Conservation (phyloP, 2,329 filamentous ascomycete genomes). For the Pseudocercospora ulei region DNA sequence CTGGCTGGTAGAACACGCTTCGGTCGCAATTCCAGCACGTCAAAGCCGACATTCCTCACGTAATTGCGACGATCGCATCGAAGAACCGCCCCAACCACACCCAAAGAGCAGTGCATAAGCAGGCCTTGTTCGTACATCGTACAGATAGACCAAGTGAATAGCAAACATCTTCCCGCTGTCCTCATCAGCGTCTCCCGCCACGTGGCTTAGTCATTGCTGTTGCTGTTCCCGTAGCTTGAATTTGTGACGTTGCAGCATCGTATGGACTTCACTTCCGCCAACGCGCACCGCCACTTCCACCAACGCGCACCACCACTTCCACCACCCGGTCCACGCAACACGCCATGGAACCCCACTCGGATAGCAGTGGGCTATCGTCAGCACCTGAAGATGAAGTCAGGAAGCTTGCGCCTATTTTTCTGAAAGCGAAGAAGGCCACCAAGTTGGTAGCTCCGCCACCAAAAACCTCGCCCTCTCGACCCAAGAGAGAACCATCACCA, state of each 20-base stretch:
- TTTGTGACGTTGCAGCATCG: slow-evolving; percentile 17
- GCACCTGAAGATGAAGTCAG: slow-evolving; percentile 50
- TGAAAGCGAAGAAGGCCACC: slow-evolving; percentile 37
- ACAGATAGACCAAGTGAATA: slow-evolving; percentile 20
- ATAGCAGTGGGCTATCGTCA: slow-evolving; percentile 48
- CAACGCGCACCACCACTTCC: slow-evolving; percentile 24
- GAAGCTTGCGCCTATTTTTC: slow-evolving; percentile 34
- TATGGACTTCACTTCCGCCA: slow-evolving; percentile 13
- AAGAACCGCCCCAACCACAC: not conserved
- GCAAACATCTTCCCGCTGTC: slow-evolving; percentile 11
- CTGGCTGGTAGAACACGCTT: not conserved
- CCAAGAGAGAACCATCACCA: slow-evolving; percentile 74
- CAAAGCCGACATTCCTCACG: slow-evolving; percentile 4
- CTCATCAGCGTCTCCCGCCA: slow-evolving; percentile 13
- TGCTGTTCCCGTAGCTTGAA: slow-evolving; percentile 11
- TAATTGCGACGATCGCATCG: slow-evolving; percentile 3
- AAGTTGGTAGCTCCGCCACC: slow-evolving; percentile 41
- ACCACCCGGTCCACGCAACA: not conserved
- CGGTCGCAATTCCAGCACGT: slow-evolving; percentile 1
- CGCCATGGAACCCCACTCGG: slow-evolving; percentile 45
- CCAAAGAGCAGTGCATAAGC: not conserved
- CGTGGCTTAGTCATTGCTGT: slow-evolving; percentile 18
- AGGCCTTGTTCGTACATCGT: slow-evolving; percentile 6
- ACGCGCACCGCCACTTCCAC: slow-evolving; percentile 19
- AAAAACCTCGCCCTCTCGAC: slow-evolving; percentile 32